Base-by-base conservation (phyloP, 208 protist species). In the Leishmania aethiopica region DNA sequence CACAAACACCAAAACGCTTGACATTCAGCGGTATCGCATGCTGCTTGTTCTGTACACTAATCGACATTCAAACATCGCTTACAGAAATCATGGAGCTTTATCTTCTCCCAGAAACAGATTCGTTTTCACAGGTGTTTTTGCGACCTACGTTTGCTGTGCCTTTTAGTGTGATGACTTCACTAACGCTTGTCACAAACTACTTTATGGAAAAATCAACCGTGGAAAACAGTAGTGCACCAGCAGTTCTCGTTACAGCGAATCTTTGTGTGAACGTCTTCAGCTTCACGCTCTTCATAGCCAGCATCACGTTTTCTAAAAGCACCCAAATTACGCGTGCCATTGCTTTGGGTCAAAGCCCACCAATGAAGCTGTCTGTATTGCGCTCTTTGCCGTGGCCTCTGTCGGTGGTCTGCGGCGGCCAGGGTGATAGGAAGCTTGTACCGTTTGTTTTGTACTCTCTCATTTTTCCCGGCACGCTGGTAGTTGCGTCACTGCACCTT, bases 41-140 rank as follows among this genome's bases (percentile, higher is more conserved):
- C 8, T 55, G 11, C 17, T 32, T 69, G 15, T 7, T 74, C 22
- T 55, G 32, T n/a, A 42, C 10, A 45, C 51, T 25, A 25, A 42
- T 37, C 35, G 10, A 32, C 51, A 62, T 51, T 13, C 32, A 40
- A 15, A 22, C n/a, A 22, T 62, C n/a, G 22, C 73, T n/a, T 32
- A 40, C 28, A 59, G 35, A 3, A 62, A n/a, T 15, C 45, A 92
- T 92, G 84, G 79, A 81, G 79, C 88, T 88, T 78, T 69, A 60
- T 4, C 72, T 88, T 49, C 83, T 92, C 2, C 86, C 84, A 11
- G 87, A 90, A 69, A 90, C 85, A 42, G 84, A 89, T 79, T 90
- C 86, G 2, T 67, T 91, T 64, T 67, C 85, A 59, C 64, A 86
- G 67, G 88, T 93, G 47, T 66, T 90, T 28, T 47, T 93, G 11